Percentiles rank a stretch among this genome's conserved stretches.
These are phyloP conservation scores for Ustilago xerochloae DNA, from an alignment of 1,284 basidiomycete species.

Conservation along the genomic window DNA sequence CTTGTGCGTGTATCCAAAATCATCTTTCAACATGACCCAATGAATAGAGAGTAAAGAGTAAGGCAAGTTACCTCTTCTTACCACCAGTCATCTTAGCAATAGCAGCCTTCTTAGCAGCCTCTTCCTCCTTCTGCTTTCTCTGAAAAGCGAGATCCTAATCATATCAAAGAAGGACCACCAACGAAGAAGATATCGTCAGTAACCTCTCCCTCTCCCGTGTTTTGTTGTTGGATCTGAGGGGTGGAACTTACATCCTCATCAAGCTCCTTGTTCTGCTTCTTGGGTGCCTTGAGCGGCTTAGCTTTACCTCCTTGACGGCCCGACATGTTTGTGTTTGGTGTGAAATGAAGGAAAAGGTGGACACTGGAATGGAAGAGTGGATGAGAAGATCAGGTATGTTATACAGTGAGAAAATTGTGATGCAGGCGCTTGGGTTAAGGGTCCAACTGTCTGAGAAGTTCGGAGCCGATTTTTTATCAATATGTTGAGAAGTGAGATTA, in stretches of 20 bases:
- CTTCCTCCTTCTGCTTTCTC: constrained; percentile 62
- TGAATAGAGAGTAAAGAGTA: neutral
- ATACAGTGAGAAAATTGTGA: neutral
- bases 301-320: constrained; percentile 64
- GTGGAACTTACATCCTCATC: constrained; percentile 59
- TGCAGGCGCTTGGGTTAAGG: constrained; percentile 15
- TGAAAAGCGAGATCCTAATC: constrained; percentile 59
- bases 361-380: neutral
- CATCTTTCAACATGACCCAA: no score
- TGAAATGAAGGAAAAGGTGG: neutral
- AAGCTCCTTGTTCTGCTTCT: constrained; percentile 60
- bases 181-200: neutral
- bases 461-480: constrained; percentile 19
- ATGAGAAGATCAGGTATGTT: neutral
- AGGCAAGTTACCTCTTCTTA: constrained; percentile 48
- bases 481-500: neutral
- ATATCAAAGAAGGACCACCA: neutral
- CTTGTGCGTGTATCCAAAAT: no score
- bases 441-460: constrained; percentile 10
- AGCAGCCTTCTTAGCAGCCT: constrained; percentile 60
- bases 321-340: constrained; percentile 52
- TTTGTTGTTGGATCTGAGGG: neutral
- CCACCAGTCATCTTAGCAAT: constrained; percentile 53
- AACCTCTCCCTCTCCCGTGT: neutral
- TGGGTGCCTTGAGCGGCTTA: constrained; percentile 63